Base-by-base conservation (phyloP, 306 rosid species). In the Inga oerstediana region DNA sequence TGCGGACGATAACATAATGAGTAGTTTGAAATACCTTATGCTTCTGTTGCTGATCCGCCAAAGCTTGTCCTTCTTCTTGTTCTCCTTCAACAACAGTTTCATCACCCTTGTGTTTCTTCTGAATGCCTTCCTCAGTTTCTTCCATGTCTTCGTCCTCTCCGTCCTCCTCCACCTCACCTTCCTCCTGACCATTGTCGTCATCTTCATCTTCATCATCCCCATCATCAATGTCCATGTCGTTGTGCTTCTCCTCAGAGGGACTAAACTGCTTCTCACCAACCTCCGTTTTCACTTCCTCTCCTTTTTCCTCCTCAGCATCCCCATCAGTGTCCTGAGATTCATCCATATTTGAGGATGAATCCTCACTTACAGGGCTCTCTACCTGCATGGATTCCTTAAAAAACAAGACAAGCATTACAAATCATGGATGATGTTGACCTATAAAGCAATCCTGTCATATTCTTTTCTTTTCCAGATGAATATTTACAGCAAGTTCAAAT, bases 311-410 rank as follows among this genome's bases (percentile, higher is more conserved):
- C 24, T 80, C 91, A 49, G 77, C 89, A 79, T 89, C 90, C 66
- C 87, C 92, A 54, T 90, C 88, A 22, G 82, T 85, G 45, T 89
- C 93, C 75, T 79, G 67, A 1, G 94, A 89, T 68, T 92, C 93
- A 78, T 90, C 94, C 66, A 78, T 84, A 81, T 93, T 86, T 61
- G 97, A 93, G 79, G 97, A 91, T 44, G 96, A 93, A 84, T 91
- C 97, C 79, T 84, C 94, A 19, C 91, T 93, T 49, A 89, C 88
- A 54, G 90, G 94, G 74, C 97, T 95, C 79, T 87, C 94, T 49
- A 54, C 93, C 54, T 72, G 91, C 77, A 84, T 83, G 56, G 93
- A 74, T 82, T 90, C 93, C 99, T 93, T 43, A 56, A 67, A 73
- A 76, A 84, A 66, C 67, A 75, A 77, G 74, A 79, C 30, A 75